Evolutionary conservation across 23 red algal genomes (phyloP), one percentile per base, ranked within the genome.

Genomic region (Gracilaria caudata): DNA sequence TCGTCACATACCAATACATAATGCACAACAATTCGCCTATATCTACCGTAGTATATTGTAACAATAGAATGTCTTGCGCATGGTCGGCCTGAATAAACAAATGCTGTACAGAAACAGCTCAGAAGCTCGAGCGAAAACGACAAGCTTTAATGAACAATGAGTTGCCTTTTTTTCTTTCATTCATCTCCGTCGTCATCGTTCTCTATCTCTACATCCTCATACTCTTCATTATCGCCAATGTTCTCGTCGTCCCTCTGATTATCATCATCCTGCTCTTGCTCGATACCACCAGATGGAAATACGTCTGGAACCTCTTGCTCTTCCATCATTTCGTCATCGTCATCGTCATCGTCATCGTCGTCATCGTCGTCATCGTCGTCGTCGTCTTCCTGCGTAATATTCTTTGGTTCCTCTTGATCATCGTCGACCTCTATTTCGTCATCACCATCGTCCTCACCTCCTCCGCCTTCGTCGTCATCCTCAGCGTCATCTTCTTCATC

Each of bases 321-420:
- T 0, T 86, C 82, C 82, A 86, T 86, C 82, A 86, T 86, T 35
- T 86, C 82, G 19, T 80, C 77, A 80, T 80, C 77, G 1, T 63
- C 77, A 10, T 58, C 77, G 25, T 80, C 77, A 13, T 80, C 77
- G 20, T 80, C 51, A 7, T 80, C 77, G 51, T 80, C 51, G 21
- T 80, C 77, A 28, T 80, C 77, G 3, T 80, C 77, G 7, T 89
- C 85, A 12, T 89, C 85, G 21, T 89, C 85, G 68, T 89, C 82
- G 11, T 73, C 85, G 33, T 79, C 85, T 20, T 65, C 85, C 26
- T 47, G 26, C 32, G 28, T 35, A 33, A 19, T 30, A 66, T 66
- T 35, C 26, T 61, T 61, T 23, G 57, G 57, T 61, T 40, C 28
- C 5, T 33, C 46, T 36, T 75, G 64, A 13, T 74, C 68, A 73